Percentiles rank a stretch among this genome's conserved stretches.
phyloP scores from a whole-genome alignment of 2,329 filamentous ascomycete species.

The Colletotrichum lupini region DNA sequence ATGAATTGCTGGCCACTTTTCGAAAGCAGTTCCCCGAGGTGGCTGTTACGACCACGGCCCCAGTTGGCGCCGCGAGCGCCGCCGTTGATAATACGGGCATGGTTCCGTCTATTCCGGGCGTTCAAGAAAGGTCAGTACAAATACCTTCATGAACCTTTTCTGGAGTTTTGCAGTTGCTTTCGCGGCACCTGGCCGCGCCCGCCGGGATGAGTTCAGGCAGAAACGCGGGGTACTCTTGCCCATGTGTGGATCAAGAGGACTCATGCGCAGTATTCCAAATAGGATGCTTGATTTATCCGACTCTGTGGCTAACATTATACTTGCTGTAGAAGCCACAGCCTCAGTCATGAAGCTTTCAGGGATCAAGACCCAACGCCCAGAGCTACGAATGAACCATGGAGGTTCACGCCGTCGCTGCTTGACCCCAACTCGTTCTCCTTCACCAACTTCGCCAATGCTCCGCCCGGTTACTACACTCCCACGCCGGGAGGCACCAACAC shows the following conservation, averaged over 20 bases:
- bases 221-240: conserved; percentile 25
- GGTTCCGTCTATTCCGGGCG: conserved; percentile 16
- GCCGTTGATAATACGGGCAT: conserved; percentile 44
- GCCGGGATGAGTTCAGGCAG: conserved; percentile 16
- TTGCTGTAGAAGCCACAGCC: conserved; percentile 56
- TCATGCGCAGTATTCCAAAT: not conserved
- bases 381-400: conserved; percentile 83
- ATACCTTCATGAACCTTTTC: not conserved
- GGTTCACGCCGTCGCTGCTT: conserved; percentile 88
- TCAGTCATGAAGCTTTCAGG: conserved; percentile 59
- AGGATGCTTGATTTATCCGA: not conserved
- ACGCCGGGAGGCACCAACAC: conserved; percentile 85
- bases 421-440: conserved; percentile 89
- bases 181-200: conserved; percentile 1
- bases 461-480: conserved; percentile 87
- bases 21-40: conserved; percentile 85
- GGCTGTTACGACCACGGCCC: conserved; percentile 60
- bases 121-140: conserved; percentile 32
- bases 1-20: conserved; percentile 86
- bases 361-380: conserved; percentile 87
- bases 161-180: not conserved
- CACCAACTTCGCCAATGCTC: conserved; percentile 80
- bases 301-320: conserved; percentile 30
- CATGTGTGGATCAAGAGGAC: not conserved
- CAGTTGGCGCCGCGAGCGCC: conserved; percentile 50